Percentiles rank a stretch among this genome's conserved stretches.
These are phyloP conservation scores for Chimonanthus praecox DNA, from an alignment of 164 flowering plant genomes.

Conservation along the genomic window DNA sequence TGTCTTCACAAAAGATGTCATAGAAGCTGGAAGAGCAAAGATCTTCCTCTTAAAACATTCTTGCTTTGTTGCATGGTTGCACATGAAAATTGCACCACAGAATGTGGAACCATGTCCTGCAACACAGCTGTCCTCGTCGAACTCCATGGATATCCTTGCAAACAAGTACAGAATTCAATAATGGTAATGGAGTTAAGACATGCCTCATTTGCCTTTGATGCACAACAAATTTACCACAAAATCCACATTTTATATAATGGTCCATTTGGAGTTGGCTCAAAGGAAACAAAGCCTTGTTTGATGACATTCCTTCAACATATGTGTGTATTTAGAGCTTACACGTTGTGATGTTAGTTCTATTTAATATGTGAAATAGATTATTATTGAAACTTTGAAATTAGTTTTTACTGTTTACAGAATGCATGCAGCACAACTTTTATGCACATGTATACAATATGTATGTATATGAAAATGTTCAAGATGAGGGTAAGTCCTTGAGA, in stretches of 20 bases:
- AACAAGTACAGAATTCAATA: conserved; percentile 6
- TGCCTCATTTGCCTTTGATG: neutral
- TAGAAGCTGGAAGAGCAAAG: conserved; percentile 53
- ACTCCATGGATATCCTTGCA: conserved; percentile 25
- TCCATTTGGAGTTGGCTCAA: neutral
- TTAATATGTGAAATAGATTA: too few species aligned
- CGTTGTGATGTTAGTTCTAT: neutral
- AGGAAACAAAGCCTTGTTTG: neutral
- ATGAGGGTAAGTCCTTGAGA: too few species aligned
- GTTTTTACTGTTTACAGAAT: neutral
- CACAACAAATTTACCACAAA: neutral
- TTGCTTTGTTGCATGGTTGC: conserved; percentile 40
- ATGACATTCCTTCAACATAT: neutral
- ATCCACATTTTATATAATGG: neutral
- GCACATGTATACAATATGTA: too few species aligned
- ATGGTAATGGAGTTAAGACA: neutral
- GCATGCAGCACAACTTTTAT: neutral
- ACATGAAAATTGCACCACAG: conserved; percentile 76
- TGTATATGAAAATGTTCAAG: too few species aligned
- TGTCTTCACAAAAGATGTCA: conserved; percentile 39
- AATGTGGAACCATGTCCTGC: conserved; percentile 24
- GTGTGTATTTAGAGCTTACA: too few species aligned
- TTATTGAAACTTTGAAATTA: neutral
- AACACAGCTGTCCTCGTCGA: conserved; percentile 8
- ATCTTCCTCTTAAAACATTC: conserved; percentile 46